These are phyloP conservation scores for Pseudopithomyces chartarum DNA, from an alignment of 2,329 filamentous ascomycete genomes.

Conservation along the genomic window DNA sequence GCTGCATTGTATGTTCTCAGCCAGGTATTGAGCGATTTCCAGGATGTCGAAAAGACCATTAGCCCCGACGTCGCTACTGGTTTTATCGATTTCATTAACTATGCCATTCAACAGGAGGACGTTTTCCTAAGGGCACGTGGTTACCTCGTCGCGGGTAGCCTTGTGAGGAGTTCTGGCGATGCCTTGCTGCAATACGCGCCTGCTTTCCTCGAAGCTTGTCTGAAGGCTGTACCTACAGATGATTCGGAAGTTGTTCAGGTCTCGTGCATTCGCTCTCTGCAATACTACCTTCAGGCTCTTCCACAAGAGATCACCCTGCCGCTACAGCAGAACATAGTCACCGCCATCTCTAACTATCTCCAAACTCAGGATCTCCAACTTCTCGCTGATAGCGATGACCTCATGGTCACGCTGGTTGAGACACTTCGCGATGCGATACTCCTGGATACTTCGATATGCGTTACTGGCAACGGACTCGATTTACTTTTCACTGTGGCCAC, in stretches of 20 bases:
- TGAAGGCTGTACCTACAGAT: slow-evolving; percentile 77
- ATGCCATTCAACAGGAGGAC: slow-evolving; percentile 72
- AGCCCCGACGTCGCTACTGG: slow-evolving; percentile 70
- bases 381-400: slow-evolving; percentile 85
- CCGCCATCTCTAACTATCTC: slow-evolving; percentile 72
- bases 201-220: slow-evolving; percentile 71
- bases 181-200: slow-evolving; percentile 60
- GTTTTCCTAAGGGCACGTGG: slow-evolving; percentile 84
- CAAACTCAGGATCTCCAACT: slow-evolving; percentile 80
- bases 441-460: slow-evolving; percentile 74
- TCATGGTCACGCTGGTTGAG: slow-evolving; percentile 88
- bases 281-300: slow-evolving; percentile 66
- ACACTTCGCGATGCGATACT: slow-evolving; percentile 82
- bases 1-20: slow-evolving; percentile 84
- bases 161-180: slow-evolving; percentile 71
- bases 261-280: slow-evolving; percentile 84
- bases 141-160: slow-evolving; percentile 80
- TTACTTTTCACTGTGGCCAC: slow-evolving; percentile 88
- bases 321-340: slow-evolving; percentile 66
- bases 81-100: slow-evolving; percentile 80
- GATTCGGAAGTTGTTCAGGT: slow-evolving; percentile 88
- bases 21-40: slow-evolving; percentile 80
- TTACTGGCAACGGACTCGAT: slow-evolving; percentile 78
- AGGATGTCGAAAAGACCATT: slow-evolving; percentile 76
- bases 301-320: slow-evolving; percentile 56